Evolutionary conservation across 169 alveolate species (phyloP).

Genomic region (Eimeria maxima): DNA sequence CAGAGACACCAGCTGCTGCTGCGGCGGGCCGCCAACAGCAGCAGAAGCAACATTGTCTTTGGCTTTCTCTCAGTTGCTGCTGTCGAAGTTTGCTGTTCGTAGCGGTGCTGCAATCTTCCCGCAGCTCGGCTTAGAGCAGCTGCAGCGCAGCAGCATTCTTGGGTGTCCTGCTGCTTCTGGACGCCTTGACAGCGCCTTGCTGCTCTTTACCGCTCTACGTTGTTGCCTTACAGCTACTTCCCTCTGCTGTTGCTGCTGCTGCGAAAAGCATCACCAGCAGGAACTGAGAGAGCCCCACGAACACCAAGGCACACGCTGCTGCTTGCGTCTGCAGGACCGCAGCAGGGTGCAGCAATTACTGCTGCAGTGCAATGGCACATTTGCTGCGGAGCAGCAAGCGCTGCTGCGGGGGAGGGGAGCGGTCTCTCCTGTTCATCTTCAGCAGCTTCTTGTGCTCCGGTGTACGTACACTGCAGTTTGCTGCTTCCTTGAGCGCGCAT

Average conservation of each 20-base stretch:
- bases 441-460: constrained; percentile 51
- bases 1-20: constrained; percentile 42
- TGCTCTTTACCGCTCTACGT: constrained; percentile 31
- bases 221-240: constrained; percentile 41
- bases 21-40: not conserved
- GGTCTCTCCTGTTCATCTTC: constrained; percentile 21
- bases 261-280: constrained; percentile 16
- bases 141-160: constrained; percentile 33
- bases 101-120: constrained; percentile 36
- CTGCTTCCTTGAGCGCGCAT: constrained; percentile 33
- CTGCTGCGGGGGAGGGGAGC: constrained; percentile 47
- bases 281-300: not conserved
- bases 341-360: constrained; percentile 11
- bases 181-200: constrained; percentile 17
- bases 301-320: constrained; percentile 26
- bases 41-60: constrained; percentile 21
- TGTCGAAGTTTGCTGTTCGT: constrained; percentile 41
- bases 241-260: constrained; percentile 62
- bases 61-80: constrained; percentile 13
- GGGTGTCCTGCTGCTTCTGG: constrained; percentile 43
- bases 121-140: constrained; percentile 54
- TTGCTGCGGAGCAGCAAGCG: constrained; percentile 72
- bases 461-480: constrained; percentile 58
- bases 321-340: not conserved
- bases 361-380: constrained; percentile 55